Evolutionary conservation across 2,329 filamentous ascomycete genomes (phyloP).

Genomic region (Claviceps capensis): DNA sequence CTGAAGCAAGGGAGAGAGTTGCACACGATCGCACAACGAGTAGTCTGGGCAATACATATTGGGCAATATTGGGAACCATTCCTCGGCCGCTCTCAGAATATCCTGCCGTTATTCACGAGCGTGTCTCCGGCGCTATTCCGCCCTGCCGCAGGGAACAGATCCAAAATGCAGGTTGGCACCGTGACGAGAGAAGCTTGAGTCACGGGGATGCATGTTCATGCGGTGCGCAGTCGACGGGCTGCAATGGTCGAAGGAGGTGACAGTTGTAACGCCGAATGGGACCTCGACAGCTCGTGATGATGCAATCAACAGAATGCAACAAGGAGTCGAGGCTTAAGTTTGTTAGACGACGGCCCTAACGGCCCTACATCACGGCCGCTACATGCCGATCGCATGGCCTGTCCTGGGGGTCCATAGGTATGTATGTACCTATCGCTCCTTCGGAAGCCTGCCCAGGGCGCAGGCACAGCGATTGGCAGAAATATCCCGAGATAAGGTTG

Average conservation of each 20-base stretch:
- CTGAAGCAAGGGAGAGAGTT: background rate
- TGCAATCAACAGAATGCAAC: background rate
- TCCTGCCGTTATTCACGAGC: background rate
- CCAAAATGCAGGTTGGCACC: background rate
- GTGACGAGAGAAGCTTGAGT: background rate
- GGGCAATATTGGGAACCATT: background rate
- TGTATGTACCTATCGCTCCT: background rate
- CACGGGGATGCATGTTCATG: background rate
- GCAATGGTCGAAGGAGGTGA: background rate
- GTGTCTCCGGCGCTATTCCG: background rate
- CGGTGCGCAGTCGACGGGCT: background rate
- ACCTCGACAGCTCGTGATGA: background rate
- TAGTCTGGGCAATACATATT: background rate
- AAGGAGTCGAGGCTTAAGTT: background rate
- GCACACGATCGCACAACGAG: background rate
- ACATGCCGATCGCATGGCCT: background rate
- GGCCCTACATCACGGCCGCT: background rate
- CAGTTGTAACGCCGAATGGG: background rate
- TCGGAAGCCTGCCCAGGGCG: background rate
- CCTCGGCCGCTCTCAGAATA: background rate
- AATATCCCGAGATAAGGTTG: conserved; percentile 2
- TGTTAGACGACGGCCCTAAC: too few species aligned
- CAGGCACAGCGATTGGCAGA: background rate
- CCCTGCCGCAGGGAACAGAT: background rate
- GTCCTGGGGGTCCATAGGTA: background rate